These are phyloP conservation scores for Calonectria crousiana DNA, from an alignment of 2,329 filamentous ascomycete species.

Conservation along the genomic window DNA sequence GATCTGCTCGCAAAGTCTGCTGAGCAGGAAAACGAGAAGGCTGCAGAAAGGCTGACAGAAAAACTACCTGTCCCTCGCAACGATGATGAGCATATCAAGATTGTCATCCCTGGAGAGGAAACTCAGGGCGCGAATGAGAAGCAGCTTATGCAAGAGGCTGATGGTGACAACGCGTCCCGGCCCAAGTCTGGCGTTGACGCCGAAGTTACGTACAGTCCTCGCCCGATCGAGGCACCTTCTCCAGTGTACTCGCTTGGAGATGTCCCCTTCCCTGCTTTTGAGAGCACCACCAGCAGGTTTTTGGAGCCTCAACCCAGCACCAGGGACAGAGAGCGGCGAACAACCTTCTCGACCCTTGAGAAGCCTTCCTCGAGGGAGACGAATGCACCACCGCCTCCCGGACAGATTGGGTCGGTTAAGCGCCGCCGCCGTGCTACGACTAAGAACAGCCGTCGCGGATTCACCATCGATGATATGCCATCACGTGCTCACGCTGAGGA, in stretches of 20 bases:
- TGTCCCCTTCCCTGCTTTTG: constrained; percentile 61
- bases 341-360: constrained; percentile 68
- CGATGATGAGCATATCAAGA: constrained; percentile 48
- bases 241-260: constrained; percentile 58
- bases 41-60: constrained; percentile 45
- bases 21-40: constrained; percentile 50
- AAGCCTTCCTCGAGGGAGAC: constrained; percentile 57
- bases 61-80: constrained; percentile 38
- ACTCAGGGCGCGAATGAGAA: constrained; percentile 56
- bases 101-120: constrained; percentile 48
- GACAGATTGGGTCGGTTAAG: constrained; percentile 63
- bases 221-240: constrained; percentile 53
- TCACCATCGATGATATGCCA: constrained; percentile 81
- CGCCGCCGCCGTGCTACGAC: constrained; percentile 78
- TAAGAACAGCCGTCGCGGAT: constrained; percentile 74
- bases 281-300: constrained; percentile 50
- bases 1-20: constrained; percentile 52
- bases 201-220: constrained; percentile 42
- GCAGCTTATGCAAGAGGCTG: constrained; percentile 45
- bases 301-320: constrained; percentile 51
- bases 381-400: constrained; percentile 47
- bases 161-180: constrained; percentile 26
- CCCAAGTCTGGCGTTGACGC: constrained; percentile 37
- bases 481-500: constrained; percentile 82
- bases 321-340: constrained; percentile 61